Base-by-base conservation (phyloP, 345 rosid species). In the Salix koriyanagi region DNA sequence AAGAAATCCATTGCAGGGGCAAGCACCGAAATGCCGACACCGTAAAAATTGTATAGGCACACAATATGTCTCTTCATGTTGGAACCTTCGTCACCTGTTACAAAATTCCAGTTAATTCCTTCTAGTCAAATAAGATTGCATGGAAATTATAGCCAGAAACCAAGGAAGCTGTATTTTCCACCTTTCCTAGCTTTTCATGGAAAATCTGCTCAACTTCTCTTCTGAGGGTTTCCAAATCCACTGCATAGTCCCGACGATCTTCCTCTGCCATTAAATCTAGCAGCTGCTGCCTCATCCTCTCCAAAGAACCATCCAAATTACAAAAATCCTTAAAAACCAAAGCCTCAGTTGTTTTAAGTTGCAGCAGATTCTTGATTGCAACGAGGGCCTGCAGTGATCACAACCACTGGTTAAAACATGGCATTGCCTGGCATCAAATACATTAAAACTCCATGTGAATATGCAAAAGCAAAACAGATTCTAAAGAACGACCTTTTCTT, bases 281-380 rank as follows among this genome's bases (percentile, higher is more conserved):
- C 61, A 96, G 87, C 74, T 85, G 95, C 82, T 75, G 81, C 86
- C 86, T 88, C 94, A 91, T 86, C 75, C 87, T 84, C 77, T 86
- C 90, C 77, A 96, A 81, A 39, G 94, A 90, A 77, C 68, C 83
- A 74, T 85, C 90, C 83, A 96, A 83, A 56, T 88, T 86, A 77
- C 98, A 91, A 26, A 89, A 90, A 79, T 92, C 96, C 91, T 69
- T 84, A 50, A 92, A 85, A 74, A 88, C 81, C 42, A 61, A 79
- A 81, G 91, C 91, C 69, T 93, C 91, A 7, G 84, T 76, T 70
- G 87, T 75, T 73, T 80, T 86, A 19, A 92, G 94, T 69, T 81
- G 97, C 80, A 93, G 90, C 65, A 96, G 90, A 84, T 79, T 89
- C 88, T 87, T 89, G 80, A 92, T 85, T 46, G 95, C 94, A 50